Evolutionary conservation across 169 alveolate species (phyloP).

Genomic region (Perkinsus olseni): DNA sequence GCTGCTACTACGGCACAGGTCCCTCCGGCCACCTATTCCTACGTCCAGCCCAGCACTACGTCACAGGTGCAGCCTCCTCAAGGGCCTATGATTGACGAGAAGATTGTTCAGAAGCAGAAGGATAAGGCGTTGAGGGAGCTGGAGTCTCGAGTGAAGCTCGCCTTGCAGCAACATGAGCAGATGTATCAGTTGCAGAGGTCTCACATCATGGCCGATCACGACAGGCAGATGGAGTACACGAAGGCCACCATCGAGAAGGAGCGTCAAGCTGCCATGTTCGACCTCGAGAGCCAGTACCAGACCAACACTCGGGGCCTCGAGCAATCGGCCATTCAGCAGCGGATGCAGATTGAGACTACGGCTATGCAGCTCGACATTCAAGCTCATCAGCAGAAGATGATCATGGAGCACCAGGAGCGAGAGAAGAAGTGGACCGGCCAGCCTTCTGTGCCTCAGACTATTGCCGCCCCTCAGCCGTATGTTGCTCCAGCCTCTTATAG

Average conservation of each 20-base stretch:
- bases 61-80: neutral
- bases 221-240: neutral
- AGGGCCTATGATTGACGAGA: neutral
- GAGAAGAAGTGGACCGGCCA: neutral
- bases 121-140: neutral
- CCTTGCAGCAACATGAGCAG: neutral
- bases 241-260: neutral
- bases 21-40: neutral
- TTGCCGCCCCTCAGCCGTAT: neutral
- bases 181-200: neutral
- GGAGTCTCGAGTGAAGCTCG: neutral
- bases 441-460: neutral
- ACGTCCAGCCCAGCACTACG: neutral
- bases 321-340: neutral
- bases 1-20: neutral
- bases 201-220: neutral
- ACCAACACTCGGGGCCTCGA: neutral
- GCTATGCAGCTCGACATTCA: neutral
- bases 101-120: neutral
- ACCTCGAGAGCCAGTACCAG: neutral
- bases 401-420: neutral
- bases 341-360: neutral
- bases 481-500: neutral
- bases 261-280: neutral
- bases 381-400: neutral